Conservation (phyloP, 202 grass and related monocot genomes). For the Elaeis oleifera region DNA sequence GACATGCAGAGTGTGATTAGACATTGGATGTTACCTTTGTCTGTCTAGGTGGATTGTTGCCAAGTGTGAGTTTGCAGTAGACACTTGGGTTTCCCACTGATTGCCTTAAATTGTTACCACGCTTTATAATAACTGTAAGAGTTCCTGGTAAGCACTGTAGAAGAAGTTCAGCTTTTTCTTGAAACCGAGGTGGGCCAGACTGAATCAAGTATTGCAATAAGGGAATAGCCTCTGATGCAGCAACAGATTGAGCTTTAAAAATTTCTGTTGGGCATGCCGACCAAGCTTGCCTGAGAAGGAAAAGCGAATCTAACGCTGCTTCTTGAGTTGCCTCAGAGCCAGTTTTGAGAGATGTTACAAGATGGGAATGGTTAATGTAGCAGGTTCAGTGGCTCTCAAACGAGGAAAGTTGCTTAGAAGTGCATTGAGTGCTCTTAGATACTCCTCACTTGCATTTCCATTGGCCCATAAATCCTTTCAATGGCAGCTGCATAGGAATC, state of each 20-base stretch:
- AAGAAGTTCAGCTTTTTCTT: constrained; percentile 92
- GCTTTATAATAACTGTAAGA: constrained; percentile 93
- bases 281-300: constrained; percentile 97
- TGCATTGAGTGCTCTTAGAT: constrained; percentile 90
- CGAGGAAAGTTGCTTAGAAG: constrained; percentile 95
- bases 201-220: constrained; percentile 98
- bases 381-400: constrained; percentile 85
- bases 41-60: constrained; percentile 81
- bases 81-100: constrained; percentile 97
- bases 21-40: constrained; percentile 64
- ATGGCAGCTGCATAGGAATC: constrained; percentile 68
- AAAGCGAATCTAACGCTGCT: constrained; percentile 88
- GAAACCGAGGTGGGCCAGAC: constrained; percentile 91
- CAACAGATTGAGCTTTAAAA: constrained; percentile 98
- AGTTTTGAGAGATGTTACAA: constrained; percentile 95
- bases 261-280: constrained; percentile 88
- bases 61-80: constrained; percentile 98
- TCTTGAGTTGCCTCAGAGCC: constrained; percentile 97
- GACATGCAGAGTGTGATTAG: not conserved
- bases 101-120: constrained; percentile 84
- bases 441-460: constrained; percentile 91
- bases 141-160: constrained; percentile 97
- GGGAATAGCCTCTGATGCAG: constrained; percentile 94
- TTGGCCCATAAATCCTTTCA: constrained; percentile 99
- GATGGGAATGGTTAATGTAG: constrained; percentile 92